Base-by-base conservation (phyloP, 371 early-diverging fungal species). In the Rhizopus stolonifer region DNA sequence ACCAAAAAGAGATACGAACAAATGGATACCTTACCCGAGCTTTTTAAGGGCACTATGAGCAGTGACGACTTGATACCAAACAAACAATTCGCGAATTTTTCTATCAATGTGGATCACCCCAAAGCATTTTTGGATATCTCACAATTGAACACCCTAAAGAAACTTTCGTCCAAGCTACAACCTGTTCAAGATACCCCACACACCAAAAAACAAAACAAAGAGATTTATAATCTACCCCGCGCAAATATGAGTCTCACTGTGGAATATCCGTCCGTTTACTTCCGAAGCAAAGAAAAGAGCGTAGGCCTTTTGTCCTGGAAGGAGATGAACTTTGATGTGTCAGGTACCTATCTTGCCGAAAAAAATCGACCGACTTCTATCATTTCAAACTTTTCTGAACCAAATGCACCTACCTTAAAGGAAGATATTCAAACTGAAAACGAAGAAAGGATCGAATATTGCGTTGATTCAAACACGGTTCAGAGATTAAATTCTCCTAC, bases 311-410 rank as follows among this genome's bases (percentile, higher is more conserved):
- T 69, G 4, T 59, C 56, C 6, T 56, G 46, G 34, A 23, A 46
- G 4, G 39, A 48, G 13, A 38, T 67, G 1, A 44, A 46, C 0
- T 48, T 70, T 1, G 64, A 70, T 13, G 21, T 49, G 0, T 53
- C 58, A 7, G 67, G 70, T 2, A 44, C 46, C 2, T 70, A 70
- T 17, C 43, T 33, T 11, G 60, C 56, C 0, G 52, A 61, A 42
- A 54, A 54, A 15, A 56, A 45, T 31, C 34, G 50, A 13, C 60
- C 49, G 32, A 24, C 29, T 0, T 61, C 65, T 1, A 34, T 63
- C 15, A 26, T 63, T 14, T 50, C 64, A 8, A 34, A 54, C 3
- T 54, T 46, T 46, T 60, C 60, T 18, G 54, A 46, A 14, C 55
- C 50, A 4, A 36, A 11, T 5, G 4, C 14, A 1, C 4, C 49